A percentile compares a stretch with the other conserved stretches of the same genome.
Conservation (phyloP, 768 basidiomycete species). For the Mycena alexandri region DNA sequence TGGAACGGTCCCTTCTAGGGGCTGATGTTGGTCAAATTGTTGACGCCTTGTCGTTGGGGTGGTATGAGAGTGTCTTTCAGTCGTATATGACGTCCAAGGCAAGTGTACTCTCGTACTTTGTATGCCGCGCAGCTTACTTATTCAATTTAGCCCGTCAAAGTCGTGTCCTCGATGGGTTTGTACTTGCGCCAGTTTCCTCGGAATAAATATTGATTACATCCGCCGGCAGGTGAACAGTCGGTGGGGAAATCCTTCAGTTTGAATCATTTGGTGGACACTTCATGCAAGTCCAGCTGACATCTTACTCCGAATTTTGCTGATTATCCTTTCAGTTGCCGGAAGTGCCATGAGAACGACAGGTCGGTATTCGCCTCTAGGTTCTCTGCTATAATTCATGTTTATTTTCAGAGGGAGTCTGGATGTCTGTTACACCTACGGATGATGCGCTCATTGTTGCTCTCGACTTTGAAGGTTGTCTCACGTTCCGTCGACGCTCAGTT, state of each 20-base stretch:
- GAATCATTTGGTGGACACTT: conserved; percentile 73
- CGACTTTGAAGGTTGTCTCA: conserved; percentile 68
- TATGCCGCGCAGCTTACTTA: conserved; percentile 4
- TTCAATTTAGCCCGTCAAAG: conserved; percentile 64
- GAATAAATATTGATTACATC: conserved; percentile 3
- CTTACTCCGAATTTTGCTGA: not conserved
- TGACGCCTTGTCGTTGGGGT: conserved; percentile 68
- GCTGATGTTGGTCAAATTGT: conserved; percentile 71
- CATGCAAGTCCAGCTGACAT: conserved; percentile 46
- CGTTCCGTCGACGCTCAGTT: not conserved
- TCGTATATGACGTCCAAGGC: conserved; percentile 73
- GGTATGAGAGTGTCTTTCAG: conserved; percentile 75
- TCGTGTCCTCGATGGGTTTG: conserved; percentile 75
- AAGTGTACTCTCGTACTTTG: conserved; percentile 9
- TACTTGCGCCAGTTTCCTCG: not conserved
- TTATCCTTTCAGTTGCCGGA: conserved; percentile 56
- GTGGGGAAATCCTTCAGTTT: conserved; percentile 72
- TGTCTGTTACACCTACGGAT: conserved; percentile 73
- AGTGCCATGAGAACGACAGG: conserved; percentile 75
- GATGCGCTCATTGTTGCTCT: conserved; percentile 68
- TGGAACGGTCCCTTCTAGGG: conserved; percentile 67
- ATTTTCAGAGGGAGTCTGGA: conserved; percentile 69
- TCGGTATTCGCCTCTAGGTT: conserved; percentile 14
- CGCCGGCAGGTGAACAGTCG: conserved; percentile 64
- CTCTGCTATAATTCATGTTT: not conserved